Evolutionary conservation across 2,329 filamentous ascomycete species (phyloP).

Genomic region (Emericellopsis atlantica): DNA sequence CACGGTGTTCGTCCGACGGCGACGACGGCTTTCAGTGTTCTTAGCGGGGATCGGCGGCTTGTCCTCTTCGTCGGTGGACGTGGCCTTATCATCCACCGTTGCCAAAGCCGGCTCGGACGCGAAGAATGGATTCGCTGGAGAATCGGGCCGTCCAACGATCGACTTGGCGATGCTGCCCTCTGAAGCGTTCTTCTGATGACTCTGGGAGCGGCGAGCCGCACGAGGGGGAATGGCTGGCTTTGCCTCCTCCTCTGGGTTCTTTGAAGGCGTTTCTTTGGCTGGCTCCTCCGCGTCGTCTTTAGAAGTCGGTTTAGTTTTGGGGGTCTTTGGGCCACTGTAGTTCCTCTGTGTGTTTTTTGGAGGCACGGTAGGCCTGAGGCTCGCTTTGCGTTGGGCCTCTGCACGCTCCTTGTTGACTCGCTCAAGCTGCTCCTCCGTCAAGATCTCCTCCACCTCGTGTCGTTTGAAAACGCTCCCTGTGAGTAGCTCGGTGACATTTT

Average conservation of each 20-base stretch:
- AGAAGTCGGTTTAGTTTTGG: no score
- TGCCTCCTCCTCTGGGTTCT: no score
- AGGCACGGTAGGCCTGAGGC: not conserved
- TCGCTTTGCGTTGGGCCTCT: conserved; percentile 5
- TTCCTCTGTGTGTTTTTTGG: not conserved
- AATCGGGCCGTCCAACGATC: no score
- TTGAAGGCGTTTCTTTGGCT: no score
- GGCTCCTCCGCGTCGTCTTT: no score
- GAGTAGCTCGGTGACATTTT: conserved; percentile 45
- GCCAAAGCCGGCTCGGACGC: no score
- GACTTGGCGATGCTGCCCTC: not conserved
- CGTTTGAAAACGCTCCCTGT: conserved; percentile 39
- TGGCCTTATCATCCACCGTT: not conserved
- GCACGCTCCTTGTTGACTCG: conserved; percentile 25
- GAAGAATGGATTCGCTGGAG: no score
- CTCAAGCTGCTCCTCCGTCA: conserved; percentile 38
- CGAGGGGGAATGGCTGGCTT: no score
- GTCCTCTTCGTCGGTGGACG: not conserved
- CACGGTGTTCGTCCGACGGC: not conserved
- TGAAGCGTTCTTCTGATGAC: not conserved
- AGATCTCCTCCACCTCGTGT: conserved; percentile 46
- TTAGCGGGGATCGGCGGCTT: not conserved
- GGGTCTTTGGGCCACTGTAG: no score
- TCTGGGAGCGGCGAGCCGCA: no score
- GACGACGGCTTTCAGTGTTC: not conserved